Evolutionary conservation across 345 rosid genomes (phyloP), one percentile per base, ranked within the genome.

Genomic region (Populus davidiana): DNA sequence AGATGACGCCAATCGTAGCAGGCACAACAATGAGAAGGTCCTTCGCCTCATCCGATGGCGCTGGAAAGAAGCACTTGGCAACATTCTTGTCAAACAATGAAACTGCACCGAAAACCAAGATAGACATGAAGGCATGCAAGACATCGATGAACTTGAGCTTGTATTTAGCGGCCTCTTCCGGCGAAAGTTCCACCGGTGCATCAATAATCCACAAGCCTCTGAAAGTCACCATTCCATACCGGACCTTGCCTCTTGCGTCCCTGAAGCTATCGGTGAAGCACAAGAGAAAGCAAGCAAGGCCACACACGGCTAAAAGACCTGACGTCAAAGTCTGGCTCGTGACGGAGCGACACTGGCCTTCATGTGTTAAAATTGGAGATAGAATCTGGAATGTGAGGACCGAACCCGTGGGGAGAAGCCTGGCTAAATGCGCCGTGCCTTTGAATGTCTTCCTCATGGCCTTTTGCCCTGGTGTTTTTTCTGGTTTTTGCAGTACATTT

Each of bases 1-100:
- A 84, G 1, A 87, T 23, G 10, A 86, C 79, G 6, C 94, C 94
- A 47, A 89, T 82, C 56, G 67, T 80, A 0, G 85, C 64, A 10
- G 97, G 97, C 66, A 91, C 75, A 2, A 79, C 67, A 69, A 76
- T 64, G 0, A 90, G 87, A 0, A 90, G 38, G 82, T 84, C 88
- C 47, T 83, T 83, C 11, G 20, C 81, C 31, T 89, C 91, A 35
- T 86, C 89, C 0, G 87, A 79, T 3, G 94, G 93, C 6, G 65
- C 64, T 1, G 92, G 93, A 79, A 56, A 82, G 50, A 91, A 87
- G 59, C 96, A 92, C 5, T 83, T 85, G 12, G 86, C 86, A 39
- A 94, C 89, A 77, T 91, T 92, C 63, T 87, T 85, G 75, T 94
- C 94, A 33, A 92, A 90, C 86, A 90, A 50, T 7, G 90, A 89